Base-by-base conservation (phyloP, 2,329 filamentous ascomycete species). In the Aspergillus candidus region DNA sequence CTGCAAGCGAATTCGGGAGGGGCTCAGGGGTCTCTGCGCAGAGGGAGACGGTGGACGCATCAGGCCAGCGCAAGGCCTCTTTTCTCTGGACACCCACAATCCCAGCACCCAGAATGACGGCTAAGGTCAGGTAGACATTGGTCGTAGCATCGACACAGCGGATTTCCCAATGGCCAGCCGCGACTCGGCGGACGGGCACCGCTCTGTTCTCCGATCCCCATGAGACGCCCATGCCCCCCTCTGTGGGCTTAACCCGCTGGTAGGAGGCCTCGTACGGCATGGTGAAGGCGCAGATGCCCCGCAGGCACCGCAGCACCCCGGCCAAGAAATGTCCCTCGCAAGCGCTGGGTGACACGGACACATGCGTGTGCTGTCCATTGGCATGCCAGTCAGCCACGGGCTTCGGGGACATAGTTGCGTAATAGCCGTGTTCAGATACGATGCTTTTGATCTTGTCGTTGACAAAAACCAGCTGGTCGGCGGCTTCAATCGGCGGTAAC, bases 41-140 rank as follows among this genome's bases (percentile, higher is more conserved):
- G 6, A 7, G 6, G 7, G 22, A 10, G 6, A 8, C 22, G 22
- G 22, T 27, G 8, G 22, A 27, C 7, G 22, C 22, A 29, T 48
- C 46, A 10, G 46, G 46, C 46, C 46, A 48, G 3, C 39, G 17
- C 12, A 48, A 33, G 6, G 43, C 34, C 31, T 48, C 46, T 4
- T 41, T n/a, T 3, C 40, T 15, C 31, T 15, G 18, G 10, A 46
- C 14, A 62, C 44, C 52, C 17, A 49, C 18, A 2, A 52, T 22
- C 3, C 54, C 54, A 17, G 49, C 53, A 7, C 40, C 35, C 4
- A 55, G 7, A 6, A 55, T 34, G 3, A 47, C 42, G 1, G 53
- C 49, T 11, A 58, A 29, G 1, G 52, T 41, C 2, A 50, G n/a
- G 38, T 57, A 58, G 52, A 58, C 56, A 34, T 58, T 58, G 4